Evolutionary conservation across 768 basidiomycete species (phyloP).

Genomic region (Phanerodontia chrysosporium): DNA sequence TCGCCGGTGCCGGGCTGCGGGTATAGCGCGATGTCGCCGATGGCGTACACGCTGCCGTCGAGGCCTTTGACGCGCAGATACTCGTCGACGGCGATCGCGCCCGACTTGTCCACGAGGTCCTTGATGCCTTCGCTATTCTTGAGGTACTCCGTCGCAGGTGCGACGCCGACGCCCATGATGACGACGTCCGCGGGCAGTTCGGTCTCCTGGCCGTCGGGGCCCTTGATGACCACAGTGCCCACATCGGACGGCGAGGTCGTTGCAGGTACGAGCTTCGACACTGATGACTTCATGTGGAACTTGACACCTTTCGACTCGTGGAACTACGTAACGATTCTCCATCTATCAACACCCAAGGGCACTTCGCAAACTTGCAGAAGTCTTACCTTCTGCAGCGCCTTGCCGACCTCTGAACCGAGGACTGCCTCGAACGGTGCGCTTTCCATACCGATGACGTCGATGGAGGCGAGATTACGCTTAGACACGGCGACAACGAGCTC

Average conservation of each 20-base stretch:
- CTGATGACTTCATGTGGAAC: constrained; percentile 73
- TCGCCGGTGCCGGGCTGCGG: constrained; percentile 54
- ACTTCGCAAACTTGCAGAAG: neutral
- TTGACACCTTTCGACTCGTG: constrained; percentile 80
- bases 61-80: constrained; percentile 55
- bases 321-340: no score
- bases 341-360: no score
- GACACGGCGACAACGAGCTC: constrained; percentile 77
- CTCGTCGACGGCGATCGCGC: constrained; percentile 75
- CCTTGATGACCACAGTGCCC: constrained; percentile 25
- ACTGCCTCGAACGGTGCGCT: constrained; percentile 77
- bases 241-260: constrained; percentile 17
- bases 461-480: constrained; percentile 72
- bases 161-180: constrained; percentile 84
- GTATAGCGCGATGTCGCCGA: constrained; percentile 83
- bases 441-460: constrained; percentile 83
- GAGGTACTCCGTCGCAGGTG: constrained; percentile 76
- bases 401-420: constrained; percentile 77
- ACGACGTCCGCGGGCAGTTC: constrained; percentile 72
- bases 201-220: constrained; percentile 58
- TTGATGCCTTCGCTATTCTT: constrained; percentile 60
- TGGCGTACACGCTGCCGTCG: constrained; percentile 55
- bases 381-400: constrained; percentile 67
- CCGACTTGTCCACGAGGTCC: constrained; percentile 61
- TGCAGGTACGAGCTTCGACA: constrained; percentile 52